Evolutionary conservation across 352 stramenopile genomes (phyloP), one percentile per base, ranked within the genome.

Genomic region (Globisporangium spiculum): DNA sequence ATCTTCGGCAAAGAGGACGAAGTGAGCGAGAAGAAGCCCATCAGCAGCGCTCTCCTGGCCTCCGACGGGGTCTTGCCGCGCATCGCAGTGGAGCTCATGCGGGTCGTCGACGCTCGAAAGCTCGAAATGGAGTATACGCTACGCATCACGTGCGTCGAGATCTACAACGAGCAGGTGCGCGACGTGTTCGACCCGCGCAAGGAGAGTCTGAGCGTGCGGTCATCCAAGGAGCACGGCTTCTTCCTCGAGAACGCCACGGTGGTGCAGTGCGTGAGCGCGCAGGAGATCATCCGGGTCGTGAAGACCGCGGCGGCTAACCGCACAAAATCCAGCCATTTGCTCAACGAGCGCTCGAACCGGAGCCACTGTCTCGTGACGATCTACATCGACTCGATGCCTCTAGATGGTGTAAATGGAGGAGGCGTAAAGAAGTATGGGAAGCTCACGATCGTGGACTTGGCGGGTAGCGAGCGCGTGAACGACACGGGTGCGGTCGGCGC

Each of bases 311-410:
- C 81, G 14, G 71, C 74, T 12, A 86, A 93, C 36, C 84, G 84
- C 48, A 75, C 81, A 22, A 87, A 90, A 58, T 93, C 83, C 4
- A 89, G 81, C 2, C 84, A 93, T 60, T 48, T 88, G 27, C 71
- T 93, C 41, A 93, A 91, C 63, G 81, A 88, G 26, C 67, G 72
- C 9, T 93, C 84, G 16, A 93, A 93, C 63, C 77, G 84, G 59
- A 93, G 84, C 65, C 84, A 93, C 69, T 93, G 83, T 38, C 69
- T 93, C 44, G 77, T 93, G 50, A 93, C 84, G 54, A 89, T 93
- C 62, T 93, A 93, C 64, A 91, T 91, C 53, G 84, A 93, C 60
- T 78, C 81, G 4, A 67, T 65, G 12, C 83, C 83, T 4, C 18
- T 83, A 10, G 61, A 71, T 18, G 30, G 22, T 14, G 27, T 22